A percentile compares a stretch with the other conserved stretches of the same genome.
Conservation (phyloP, 257 asterid species). For the Nicotiana noctiflora region DNA sequence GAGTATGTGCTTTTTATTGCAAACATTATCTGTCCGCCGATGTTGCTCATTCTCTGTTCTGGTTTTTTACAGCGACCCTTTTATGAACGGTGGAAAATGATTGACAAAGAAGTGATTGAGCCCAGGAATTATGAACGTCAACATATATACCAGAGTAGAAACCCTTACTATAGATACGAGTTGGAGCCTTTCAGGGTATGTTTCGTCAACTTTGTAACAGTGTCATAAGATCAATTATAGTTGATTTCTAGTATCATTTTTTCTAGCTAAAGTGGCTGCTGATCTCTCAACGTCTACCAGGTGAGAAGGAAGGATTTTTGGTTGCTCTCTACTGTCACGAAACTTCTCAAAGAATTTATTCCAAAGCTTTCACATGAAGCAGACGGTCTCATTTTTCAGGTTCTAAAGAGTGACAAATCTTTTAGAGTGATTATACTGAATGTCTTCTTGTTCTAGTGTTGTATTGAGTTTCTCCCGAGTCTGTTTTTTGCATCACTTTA, state of each 20-base stretch:
- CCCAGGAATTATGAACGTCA: slow-evolving; percentile 77
- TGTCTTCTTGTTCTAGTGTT: background rate
- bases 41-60: slow-evolving; percentile 6
- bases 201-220: background rate
- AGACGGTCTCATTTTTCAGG: slow-evolving; percentile 99
- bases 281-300: slow-evolving; percentile 37
- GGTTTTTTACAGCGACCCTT: slow-evolving; percentile 61
- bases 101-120: slow-evolving; percentile 87
- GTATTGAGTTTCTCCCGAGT: background rate
- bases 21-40: background rate
- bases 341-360: slow-evolving; percentile 77
- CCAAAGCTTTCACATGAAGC: slow-evolving; percentile 96
- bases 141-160: slow-evolving; percentile 50
- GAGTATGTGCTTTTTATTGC: background rate
- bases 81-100: slow-evolving; percentile 92
- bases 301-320: slow-evolving; percentile 97
- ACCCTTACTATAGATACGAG: slow-evolving; percentile 76
- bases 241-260: background rate
- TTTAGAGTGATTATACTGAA: background rate
- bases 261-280: slow-evolving; percentile 19
- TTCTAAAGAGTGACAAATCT: slow-evolving; percentile 11
- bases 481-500: background rate
- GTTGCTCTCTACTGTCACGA: slow-evolving; percentile 86
- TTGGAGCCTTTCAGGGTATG: slow-evolving; percentile 92
- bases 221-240: background rate